Percentiles rank a stretch among this genome's conserved stretches.
Evolutionary conservation across 495 filamentous ascomycete species (phyloP).

Genomic region (Clohesyomyces aquaticus): DNA sequence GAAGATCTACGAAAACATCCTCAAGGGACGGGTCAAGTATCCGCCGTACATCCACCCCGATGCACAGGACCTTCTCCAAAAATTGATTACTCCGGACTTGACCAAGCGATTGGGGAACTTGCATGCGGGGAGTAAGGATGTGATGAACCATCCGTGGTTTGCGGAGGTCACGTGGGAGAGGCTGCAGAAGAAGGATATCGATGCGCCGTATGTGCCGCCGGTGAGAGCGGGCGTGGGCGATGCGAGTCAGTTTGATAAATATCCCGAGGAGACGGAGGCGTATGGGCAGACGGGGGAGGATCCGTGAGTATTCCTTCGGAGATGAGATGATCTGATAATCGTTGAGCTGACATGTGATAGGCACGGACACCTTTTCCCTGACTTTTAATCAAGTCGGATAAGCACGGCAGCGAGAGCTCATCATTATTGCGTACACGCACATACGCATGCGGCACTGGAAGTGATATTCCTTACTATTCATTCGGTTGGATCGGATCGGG

Average conservation of each 20-base stretch:
- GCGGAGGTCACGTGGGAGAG: slow-evolving; percentile 97
- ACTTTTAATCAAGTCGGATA: slow-evolving; percentile 20
- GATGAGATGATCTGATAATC: neutral
- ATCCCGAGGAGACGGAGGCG: slow-evolving; percentile 92
- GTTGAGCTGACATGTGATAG: slow-evolving; percentile 24
- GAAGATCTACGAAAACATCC: slow-evolving; percentile 99
- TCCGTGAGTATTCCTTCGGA: slow-evolving; percentile 84
- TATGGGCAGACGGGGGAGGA: slow-evolving; percentile 80
- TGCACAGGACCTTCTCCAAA: slow-evolving; percentile 86
- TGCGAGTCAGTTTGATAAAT: slow-evolving; percentile 96
- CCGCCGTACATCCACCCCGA: slow-evolving; percentile 93
- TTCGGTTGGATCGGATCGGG: neutral
- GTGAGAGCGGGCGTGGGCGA: slow-evolving; percentile 91
- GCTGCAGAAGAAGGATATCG: slow-evolving; percentile 90
- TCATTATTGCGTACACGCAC: neutral
- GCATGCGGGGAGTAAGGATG: slow-evolving; percentile 87
- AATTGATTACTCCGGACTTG: slow-evolving; percentile 90
- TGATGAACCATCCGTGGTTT: slow-evolving; percentile 96
- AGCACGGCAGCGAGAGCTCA: neutral
- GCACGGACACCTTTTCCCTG: slow-evolving; percentile 38
- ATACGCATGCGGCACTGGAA: neutral
- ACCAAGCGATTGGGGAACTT: slow-evolving; percentile 95
- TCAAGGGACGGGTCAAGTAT: slow-evolving; percentile 91
- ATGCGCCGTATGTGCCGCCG: slow-evolving; percentile 97
- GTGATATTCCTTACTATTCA: neutral